Evolutionary conservation across 495 filamentous ascomycete species (phyloP).

Genomic region (Trichoderma orchidacearum): DNA sequence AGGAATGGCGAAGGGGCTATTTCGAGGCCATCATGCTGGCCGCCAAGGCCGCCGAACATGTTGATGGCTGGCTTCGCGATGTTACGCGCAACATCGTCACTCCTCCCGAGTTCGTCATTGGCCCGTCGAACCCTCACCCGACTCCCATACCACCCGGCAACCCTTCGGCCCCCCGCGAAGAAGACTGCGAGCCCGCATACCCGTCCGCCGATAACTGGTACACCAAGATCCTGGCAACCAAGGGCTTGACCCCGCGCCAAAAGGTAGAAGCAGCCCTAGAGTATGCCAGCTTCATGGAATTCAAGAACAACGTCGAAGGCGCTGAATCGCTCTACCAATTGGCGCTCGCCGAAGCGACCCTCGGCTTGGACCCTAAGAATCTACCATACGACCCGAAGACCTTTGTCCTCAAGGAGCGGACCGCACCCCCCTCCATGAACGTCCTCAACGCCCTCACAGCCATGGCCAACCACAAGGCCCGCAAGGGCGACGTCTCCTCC

Average conservation of each 20-base stretch:
- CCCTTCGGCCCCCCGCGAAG: constrained; percentile 47
- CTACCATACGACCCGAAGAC: constrained; percentile 45
- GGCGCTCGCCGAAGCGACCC: constrained; percentile 56
- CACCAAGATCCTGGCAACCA: constrained; percentile 60
- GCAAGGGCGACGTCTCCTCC: constrained; percentile 39
- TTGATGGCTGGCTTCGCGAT: constrained; percentile 65
- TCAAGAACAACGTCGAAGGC: constrained; percentile 46
- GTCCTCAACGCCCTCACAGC: constrained; percentile 61
- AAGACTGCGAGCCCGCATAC: constrained; percentile 52
- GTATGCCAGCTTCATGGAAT: constrained; percentile 73
- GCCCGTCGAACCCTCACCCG: constrained; percentile 71
- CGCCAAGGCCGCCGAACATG: constrained; percentile 62
- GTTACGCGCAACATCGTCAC: constrained; percentile 49
- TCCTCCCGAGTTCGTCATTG: constrained; percentile 54
- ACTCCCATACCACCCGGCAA: constrained; percentile 50
- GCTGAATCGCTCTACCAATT: constrained; percentile 57
- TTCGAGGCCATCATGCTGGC: constrained; percentile 63
- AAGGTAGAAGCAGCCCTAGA: constrained; percentile 64
- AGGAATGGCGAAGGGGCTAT: constrained; percentile 74
- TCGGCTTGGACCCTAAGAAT: constrained; percentile 17
- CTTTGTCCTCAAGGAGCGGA: constrained; percentile 40
- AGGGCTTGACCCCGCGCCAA: constrained; percentile 61
- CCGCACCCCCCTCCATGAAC: constrained; percentile 48
- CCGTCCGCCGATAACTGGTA: constrained; percentile 57
- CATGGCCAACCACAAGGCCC: constrained; percentile 63